These are phyloP conservation scores for Coccomyxa sp. DNA, from an alignment of 139 green algal genomes.

Conservation along the genomic window DNA sequence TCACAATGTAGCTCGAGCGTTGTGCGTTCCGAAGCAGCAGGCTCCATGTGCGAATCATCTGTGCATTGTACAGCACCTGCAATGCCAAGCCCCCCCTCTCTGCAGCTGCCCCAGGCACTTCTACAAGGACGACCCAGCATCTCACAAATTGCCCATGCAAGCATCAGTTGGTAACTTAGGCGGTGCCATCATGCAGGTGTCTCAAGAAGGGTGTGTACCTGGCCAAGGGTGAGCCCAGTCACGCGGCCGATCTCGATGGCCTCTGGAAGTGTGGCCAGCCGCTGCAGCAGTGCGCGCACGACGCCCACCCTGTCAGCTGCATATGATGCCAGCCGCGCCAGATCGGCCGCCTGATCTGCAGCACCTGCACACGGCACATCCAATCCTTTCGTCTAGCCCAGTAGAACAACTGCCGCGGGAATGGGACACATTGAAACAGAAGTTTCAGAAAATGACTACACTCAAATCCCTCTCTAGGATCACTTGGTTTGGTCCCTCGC, in stretches of 20 bases:
- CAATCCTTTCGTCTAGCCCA: too few relatives aligned
- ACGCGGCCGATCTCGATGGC: conserved; percentile 70
- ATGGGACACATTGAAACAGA: too few relatives aligned
- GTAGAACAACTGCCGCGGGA: too few relatives aligned
- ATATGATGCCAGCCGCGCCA: conserved; percentile 25
- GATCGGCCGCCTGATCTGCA: background rate
- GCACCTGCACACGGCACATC: background rate
- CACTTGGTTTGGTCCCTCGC: too few relatives aligned
- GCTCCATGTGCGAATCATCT: conserved; percentile 69
- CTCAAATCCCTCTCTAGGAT: too few relatives aligned
- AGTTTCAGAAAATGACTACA: too few relatives aligned
- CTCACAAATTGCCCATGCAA: too few relatives aligned
- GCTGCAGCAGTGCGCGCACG: conserved; percentile 46
- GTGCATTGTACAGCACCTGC: conserved; percentile 69
- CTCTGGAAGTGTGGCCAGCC: conserved; percentile 68
- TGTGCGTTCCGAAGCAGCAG: conserved; percentile 64
- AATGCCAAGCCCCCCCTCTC: too few relatives aligned
- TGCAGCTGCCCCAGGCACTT: too few relatives aligned
- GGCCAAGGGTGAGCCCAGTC: conserved; percentile 65
- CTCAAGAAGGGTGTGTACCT: background rate
- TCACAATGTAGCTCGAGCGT: conserved; percentile 26
- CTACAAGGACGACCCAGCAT: too few relatives aligned
- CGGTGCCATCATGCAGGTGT: background rate
- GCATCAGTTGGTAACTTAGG: too few relatives aligned
- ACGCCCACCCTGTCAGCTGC: conserved; percentile 30